Evolutionary conservation across 2,329 filamentous ascomycete genomes (phyloP), one percentile per base, ranked within the genome.

Genomic region (Fusarium brevicatenulatum): DNA sequence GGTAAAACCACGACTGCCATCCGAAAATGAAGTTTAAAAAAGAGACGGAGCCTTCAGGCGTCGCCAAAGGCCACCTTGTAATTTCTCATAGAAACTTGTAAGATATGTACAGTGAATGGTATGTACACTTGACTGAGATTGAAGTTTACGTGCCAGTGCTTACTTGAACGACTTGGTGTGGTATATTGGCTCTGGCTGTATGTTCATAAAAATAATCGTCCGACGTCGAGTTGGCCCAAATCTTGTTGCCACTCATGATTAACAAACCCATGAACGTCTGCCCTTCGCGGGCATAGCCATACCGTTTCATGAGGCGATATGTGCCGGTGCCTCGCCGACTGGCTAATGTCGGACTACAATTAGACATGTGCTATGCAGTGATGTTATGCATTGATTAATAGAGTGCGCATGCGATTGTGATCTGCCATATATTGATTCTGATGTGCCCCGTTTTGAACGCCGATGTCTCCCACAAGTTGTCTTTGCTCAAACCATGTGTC

Each of bases 1-100:
- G 95, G 95, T 98, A 91, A 76, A 78, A 44, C 50, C 11, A 53
- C 19, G 40, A 43, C 36, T 42, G 39, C 18, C 44, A 42, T 64
- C 10, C 42, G 9, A 53, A 59, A 32, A 36, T 50, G 63, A 62
- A 57, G 40, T 30, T 39, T 12, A 61, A 36, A 36, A 37, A 63
- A 70, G 55, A 58, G 62, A 42, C 34, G 44, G 49, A 55, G 42
- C 63, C 52, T 25, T 53, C 15, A 66, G 42, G 42, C n/a, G 53
- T 64, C 28, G 37, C 43, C 44, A 37, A 55, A 65, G n/a, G 36
- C 56, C 57, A 25, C 49, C 58, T 66, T 76, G 66, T 68, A 75
- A 59, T 71, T 67, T 73, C 70, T 68, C 62, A 69, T 75, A 72
- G 69, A 76, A 73, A 54, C 64, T 63, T 82, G 79, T 80, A 80